These are phyloP conservation scores for Obba rivulosa DNA, from an alignment of 768 basidiomycete species.

Conservation along the genomic window DNA sequence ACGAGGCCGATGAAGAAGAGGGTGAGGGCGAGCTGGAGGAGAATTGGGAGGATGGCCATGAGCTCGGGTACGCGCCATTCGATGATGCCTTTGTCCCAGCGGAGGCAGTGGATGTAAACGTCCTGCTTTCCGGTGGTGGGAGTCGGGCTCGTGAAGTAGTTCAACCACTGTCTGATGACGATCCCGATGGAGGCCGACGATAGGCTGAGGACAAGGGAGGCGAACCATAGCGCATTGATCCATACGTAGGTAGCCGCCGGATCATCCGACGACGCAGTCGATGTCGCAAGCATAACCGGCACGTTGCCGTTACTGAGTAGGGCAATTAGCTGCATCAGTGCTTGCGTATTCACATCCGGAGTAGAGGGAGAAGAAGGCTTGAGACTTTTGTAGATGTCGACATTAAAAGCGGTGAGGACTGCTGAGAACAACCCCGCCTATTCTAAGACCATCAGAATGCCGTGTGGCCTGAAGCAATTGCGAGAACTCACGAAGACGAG, in stretches of 20 bases:
- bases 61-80: conserved; percentile 12
- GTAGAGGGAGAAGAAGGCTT: conserved; percentile 5
- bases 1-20: conserved; percentile 17
- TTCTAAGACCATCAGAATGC: neutral
- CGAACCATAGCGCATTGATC: conserved; percentile 22
- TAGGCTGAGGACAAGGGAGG: conserved; percentile 20
- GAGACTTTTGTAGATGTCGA: conserved; percentile 15
- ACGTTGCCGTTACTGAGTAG: conserved; percentile 2
- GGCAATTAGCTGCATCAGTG: conserved; percentile 8
- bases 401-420: conserved; percentile 19
- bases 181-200: conserved; percentile 21
- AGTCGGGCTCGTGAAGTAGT: conserved; percentile 1
- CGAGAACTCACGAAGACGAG: conserved; percentile 16
- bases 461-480: too few relatives aligned
- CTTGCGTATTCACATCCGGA: neutral
- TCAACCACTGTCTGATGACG: conserved; percentile 25
- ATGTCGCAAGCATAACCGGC: conserved; percentile 7
- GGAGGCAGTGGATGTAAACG: conserved; percentile 13
- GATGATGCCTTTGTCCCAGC: conserved; percentile 8
- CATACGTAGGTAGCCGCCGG: neutral
- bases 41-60: conserved; percentile 10
- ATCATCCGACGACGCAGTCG: neutral
- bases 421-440: conserved; percentile 24
- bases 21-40: conserved; percentile 14
- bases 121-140: neutral